A percentile compares a stretch with the other conserved stretches of the same genome.
phyloP scores from a whole-genome alignment of 495 filamentous ascomycete species.

The Saxophila tyrrhenica region DNA sequence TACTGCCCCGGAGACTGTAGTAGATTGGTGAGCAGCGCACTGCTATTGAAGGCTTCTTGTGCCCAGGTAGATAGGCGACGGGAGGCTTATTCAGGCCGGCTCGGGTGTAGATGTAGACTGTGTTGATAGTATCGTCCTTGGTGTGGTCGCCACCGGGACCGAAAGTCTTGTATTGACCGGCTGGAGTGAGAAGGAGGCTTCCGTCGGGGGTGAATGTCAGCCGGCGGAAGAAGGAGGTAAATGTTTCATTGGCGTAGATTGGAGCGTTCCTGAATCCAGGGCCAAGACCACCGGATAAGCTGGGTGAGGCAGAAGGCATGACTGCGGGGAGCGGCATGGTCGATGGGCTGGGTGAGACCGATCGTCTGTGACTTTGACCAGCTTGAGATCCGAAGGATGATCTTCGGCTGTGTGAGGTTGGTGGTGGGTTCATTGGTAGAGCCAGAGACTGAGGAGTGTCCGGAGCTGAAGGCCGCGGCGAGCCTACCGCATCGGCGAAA shows the following conservation, averaged over 20 bases:
- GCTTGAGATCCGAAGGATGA: constrained; percentile 86
- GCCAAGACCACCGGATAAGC: constrained; percentile 48
- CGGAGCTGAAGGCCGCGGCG: constrained; percentile 80
- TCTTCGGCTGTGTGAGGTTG: constrained; percentile 77
- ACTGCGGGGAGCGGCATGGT: constrained; percentile 80
- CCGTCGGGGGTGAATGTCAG: constrained; percentile 93
- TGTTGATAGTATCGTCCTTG: constrained; percentile 90
- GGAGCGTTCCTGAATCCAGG: constrained; percentile 70
- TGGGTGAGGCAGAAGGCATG: constrained; percentile 85
- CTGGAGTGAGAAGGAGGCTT: constrained; percentile 87
- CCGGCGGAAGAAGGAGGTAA: constrained; percentile 93
- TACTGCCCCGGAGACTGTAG: constrained; percentile 63
- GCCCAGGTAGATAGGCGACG: constrained; percentile 91
- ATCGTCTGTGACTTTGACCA: constrained; percentile 54
- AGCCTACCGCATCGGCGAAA: constrained; percentile 51
- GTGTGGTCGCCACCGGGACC: constrained; percentile 51
- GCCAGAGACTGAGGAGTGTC: constrained; percentile 87
- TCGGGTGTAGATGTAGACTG: constrained; percentile 94
- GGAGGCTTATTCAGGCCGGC: constrained; percentile 95
- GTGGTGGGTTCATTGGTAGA: constrained; percentile 93
- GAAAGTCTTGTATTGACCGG: constrained; percentile 85
- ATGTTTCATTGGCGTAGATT: constrained; percentile 93
- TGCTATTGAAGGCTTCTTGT: constrained; percentile 96
- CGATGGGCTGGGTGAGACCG: constrained; percentile 90
- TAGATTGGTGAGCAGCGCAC: constrained; percentile 86